phyloP scores from a whole-genome alignment of 1,139 yeast species.

The Trichomonascaceae sp. region DNA sequence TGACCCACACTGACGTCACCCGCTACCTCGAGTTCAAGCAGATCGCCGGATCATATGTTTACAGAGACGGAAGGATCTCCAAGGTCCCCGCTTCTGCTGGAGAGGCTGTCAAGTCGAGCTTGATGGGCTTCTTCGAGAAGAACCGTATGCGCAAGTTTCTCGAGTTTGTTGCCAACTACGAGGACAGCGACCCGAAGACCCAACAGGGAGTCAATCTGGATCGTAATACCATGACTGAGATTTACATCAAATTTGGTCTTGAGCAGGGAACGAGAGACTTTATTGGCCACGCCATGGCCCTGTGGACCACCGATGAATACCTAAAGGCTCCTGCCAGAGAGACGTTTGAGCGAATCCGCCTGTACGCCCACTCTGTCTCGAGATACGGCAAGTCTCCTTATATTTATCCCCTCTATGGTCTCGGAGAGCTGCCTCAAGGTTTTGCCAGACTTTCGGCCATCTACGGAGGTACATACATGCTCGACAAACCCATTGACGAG shows the following conservation, averaged over 20 bases:
- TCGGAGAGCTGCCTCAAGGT: slow-evolving; percentile 97
- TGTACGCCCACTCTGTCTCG: slow-evolving; percentile 84
- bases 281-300: slow-evolving; percentile 97
- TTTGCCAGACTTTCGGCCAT: slow-evolving; percentile 95
- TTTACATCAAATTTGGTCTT: slow-evolving; percentile 77
- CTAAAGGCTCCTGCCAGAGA: slow-evolving; percentile 84
- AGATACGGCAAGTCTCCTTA: slow-evolving; percentile 95
- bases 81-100: slow-evolving; percentile 88
- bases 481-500: slow-evolving; percentile 91
- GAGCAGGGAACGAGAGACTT: slow-evolving; percentile 92
- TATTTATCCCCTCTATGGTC: slow-evolving; percentile 88
- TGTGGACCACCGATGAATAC: slow-evolving; percentile 89
- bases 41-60: slow-evolving; percentile 88
- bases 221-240: slow-evolving; percentile 81
- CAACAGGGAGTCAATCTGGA: slow-evolving; percentile 80
- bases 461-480: slow-evolving; percentile 97
- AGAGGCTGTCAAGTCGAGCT: slow-evolving; percentile 82
- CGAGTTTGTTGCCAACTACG: slow-evolving; percentile 74
- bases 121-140: slow-evolving; percentile 95
- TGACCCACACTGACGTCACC: slow-evolving; percentile 91
- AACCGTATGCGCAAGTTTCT: slow-evolving; percentile 86
- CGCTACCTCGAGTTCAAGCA: slow-evolving; percentile 94
- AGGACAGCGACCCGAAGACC: slow-evolving; percentile 65
- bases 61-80: slow-evolving; percentile 80
- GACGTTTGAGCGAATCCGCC: slow-evolving; percentile 70